Percentiles rank a stretch among this genome's conserved stretches.
These are phyloP conservation scores for Linum tenue DNA, from an alignment of 345 rosid species.

Conservation along the genomic window DNA sequence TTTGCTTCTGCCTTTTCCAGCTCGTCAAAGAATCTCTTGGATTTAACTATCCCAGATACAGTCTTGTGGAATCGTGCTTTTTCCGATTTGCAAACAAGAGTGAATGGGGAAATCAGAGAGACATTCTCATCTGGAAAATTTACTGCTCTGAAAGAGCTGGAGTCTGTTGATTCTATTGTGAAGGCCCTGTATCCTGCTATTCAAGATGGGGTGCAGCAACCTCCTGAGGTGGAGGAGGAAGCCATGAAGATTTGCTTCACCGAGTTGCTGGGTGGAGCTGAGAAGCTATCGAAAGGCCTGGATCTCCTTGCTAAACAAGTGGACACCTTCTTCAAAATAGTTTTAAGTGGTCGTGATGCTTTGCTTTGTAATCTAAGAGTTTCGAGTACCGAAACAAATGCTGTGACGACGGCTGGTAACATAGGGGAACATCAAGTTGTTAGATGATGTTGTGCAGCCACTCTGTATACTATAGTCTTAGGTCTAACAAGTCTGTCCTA, in stretches of 20 bases:
- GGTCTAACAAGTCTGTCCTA: neutral
- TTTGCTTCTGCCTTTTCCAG: slow-evolving; percentile 73
- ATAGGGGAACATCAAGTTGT: slow-evolving; percentile 22
- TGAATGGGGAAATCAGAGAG: slow-evolving; percentile 48
- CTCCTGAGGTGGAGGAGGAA: slow-evolving; percentile 20
- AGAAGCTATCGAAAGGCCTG: slow-evolving; percentile 52
- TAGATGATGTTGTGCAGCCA: slow-evolving; percentile 8
- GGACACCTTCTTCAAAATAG: slow-evolving; percentile 71
- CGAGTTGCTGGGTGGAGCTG: slow-evolving; percentile 35
- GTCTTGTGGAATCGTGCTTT: slow-evolving; percentile 52
- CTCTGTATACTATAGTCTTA: neutral
- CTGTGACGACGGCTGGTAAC: slow-evolving; percentile 13
- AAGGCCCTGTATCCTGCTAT: slow-evolving; percentile 57
- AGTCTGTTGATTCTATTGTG: slow-evolving; percentile 42
- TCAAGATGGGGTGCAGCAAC: slow-evolving; percentile 35
- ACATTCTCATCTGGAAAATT: slow-evolving; percentile 28
- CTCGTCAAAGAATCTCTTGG: slow-evolving; percentile 42
- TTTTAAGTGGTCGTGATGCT: slow-evolving; percentile 69
- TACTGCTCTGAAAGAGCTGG: slow-evolving; percentile 51
- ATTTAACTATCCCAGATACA: slow-evolving; percentile 38
- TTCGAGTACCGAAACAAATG: slow-evolving; percentile 23
- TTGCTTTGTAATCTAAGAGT: slow-evolving; percentile 71
- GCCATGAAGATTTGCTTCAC: slow-evolving; percentile 25
- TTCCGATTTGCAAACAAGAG: slow-evolving; percentile 39
- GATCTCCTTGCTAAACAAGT: slow-evolving; percentile 58